Evolutionary conservation across 2,329 filamentous ascomycete species (phyloP).

Genomic region (Fusarium circinatum): DNA sequence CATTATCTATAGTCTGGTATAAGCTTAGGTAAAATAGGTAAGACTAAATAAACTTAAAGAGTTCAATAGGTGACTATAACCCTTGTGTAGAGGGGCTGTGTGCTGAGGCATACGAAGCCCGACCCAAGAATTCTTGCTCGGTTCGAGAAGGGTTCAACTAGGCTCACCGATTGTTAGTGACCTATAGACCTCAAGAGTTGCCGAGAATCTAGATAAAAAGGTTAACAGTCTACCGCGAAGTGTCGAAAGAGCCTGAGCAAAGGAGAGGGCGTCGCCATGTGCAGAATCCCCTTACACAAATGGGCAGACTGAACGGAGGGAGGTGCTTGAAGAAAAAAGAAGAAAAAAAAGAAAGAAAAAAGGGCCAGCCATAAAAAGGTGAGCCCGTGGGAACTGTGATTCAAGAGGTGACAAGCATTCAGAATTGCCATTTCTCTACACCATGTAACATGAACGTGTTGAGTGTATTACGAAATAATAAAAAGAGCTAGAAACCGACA

Average conservation of each 20-base stretch:
- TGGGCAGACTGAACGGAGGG: neutral
- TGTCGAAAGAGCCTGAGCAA: neutral
- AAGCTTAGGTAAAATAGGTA: neutral
- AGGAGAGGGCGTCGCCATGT: neutral
- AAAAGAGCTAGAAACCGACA: neutral
- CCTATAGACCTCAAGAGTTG: neutral
- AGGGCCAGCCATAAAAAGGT: neutral
- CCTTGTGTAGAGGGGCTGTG: neutral
- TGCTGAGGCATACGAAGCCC: neutral
- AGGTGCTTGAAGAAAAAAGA: neutral
- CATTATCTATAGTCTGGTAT: neutral
- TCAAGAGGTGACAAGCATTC: neutral
- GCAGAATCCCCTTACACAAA: neutral
- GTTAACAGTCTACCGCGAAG: neutral
- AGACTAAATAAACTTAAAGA: neutral
- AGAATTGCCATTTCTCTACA: neutral
- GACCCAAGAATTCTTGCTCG: neutral
- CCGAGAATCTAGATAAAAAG: neutral
- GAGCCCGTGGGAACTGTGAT: neutral
- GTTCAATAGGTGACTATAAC: neutral
- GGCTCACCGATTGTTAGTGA: neutral
- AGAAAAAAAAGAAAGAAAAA: neutral
- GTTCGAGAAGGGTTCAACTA: neutral
- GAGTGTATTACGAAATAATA: neutral
- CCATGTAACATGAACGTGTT: neutral